Evolutionary conservation across 139 green algal genomes (phyloP).

Genomic region (Ulvella scutata): DNA sequence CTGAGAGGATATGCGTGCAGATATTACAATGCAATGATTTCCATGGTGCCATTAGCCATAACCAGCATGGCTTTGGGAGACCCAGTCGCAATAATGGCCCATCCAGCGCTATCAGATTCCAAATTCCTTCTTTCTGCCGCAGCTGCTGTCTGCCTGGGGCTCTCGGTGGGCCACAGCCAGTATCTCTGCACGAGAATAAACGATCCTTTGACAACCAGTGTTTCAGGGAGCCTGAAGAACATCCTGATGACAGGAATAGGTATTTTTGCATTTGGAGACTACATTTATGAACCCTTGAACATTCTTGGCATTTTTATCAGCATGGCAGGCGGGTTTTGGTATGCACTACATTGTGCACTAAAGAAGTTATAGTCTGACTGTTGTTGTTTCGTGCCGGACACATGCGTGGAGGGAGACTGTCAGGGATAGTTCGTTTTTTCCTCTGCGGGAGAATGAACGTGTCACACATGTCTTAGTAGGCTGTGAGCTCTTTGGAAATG

Average conservation of each 20-base stretch:
- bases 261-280: constrained; percentile 45
- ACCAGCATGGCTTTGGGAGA: constrained; percentile 11
- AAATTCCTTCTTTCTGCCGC: constrained; percentile 17
- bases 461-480: no score
- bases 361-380: no score
- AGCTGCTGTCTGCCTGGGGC: constrained; percentile 28
- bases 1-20: no score
- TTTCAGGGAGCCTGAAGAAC: constrained; percentile 55
- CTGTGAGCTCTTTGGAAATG: no score
- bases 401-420: no score
- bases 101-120: constrained; percentile 5
- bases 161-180: constrained; percentile 51
- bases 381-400: no score
- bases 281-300: constrained; percentile 35
- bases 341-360: not conserved
- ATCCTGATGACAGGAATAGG: constrained; percentile 48
- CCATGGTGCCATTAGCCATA: constrained; percentile 12
- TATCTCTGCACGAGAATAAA: constrained; percentile 58
- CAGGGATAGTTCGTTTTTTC: no score
- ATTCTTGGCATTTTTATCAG: constrained; percentile 28
- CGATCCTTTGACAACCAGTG: constrained; percentile 48
- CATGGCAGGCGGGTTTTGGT: constrained; percentile 36
- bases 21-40: constrained; percentile 26
- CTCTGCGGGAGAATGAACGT: no score
- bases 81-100: not conserved